These are phyloP conservation scores for Crucihimalaya himalaica DNA, from an alignment of 345 rosid species.

Conservation along the genomic window DNA sequence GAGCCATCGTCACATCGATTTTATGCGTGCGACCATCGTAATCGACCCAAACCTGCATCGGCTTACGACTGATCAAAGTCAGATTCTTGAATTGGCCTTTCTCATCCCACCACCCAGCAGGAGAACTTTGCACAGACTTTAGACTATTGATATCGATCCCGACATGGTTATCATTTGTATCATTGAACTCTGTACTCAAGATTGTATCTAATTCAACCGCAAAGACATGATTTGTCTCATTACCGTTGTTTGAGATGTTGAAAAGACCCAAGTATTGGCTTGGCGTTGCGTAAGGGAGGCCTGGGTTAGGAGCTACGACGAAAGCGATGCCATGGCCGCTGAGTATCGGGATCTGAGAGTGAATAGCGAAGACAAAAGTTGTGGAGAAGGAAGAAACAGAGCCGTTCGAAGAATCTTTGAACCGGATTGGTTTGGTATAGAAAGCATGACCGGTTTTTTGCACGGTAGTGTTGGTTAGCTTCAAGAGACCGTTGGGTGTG, in stretches of 20 bases:
- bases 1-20: constrained; percentile 66
- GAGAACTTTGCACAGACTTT: constrained; percentile 47
- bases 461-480: constrained; percentile 57
- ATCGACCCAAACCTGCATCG: constrained; percentile 79
- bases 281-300: constrained; percentile 27
- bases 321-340: constrained; percentile 95
- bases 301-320: constrained; percentile 51
- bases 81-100: constrained; percentile 45
- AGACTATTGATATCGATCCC: constrained; percentile 79
- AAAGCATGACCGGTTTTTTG: constrained; percentile 77
- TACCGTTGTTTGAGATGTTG: constrained; percentile 58
- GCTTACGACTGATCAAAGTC: constrained; percentile 58
- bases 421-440: constrained; percentile 52
- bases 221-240: constrained; percentile 56
- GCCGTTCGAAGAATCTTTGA: constrained; percentile 55
- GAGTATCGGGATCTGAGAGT: constrained; percentile 64
- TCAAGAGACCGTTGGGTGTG: constrained; percentile 57
- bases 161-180: constrained; percentile 75
- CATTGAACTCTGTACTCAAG: constrained; percentile 71
- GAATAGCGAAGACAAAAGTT: constrained; percentile 66
- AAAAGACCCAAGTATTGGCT: constrained; percentile 82
- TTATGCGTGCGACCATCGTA: constrained; percentile 53
- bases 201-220: constrained; percentile 89
- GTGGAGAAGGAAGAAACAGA: constrained; percentile 73
- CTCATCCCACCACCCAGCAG: constrained; percentile 53